Conservation (phyloP, 805 yeast species). For the Metschnikowia borealis region DNA sequence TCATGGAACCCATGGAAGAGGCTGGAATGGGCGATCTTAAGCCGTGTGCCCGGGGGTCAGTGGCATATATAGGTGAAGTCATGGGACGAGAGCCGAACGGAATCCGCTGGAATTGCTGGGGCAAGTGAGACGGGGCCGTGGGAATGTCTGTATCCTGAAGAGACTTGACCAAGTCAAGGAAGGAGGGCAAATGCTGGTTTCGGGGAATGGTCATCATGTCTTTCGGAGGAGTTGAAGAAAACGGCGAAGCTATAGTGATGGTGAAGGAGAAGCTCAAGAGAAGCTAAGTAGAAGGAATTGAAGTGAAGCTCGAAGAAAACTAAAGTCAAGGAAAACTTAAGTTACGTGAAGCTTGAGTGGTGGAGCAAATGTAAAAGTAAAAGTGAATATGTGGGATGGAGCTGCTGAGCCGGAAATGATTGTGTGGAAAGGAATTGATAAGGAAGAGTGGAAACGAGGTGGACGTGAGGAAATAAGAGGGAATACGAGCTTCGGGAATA, state of each 20-base stretch:
- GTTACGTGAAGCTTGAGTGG: too few relatives aligned
- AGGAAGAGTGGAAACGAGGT: neutral
- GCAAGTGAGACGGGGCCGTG: neutral
- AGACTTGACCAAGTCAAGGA: slow-evolving; percentile 14
- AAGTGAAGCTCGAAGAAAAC: too few relatives aligned
- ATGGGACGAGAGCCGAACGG: neutral
- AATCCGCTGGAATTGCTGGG: neutral
- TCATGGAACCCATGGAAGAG: too few relatives aligned
- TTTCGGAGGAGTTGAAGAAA: neutral
- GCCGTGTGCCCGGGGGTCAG: neutral
- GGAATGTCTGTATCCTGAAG: neutral
- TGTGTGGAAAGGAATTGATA: too few relatives aligned
- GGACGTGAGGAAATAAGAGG: neutral
- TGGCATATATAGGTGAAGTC: neutral
- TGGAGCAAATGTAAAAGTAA: too few relatives aligned
- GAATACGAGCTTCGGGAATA: neutral
- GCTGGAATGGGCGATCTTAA: too few relatives aligned
- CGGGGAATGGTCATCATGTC: slow-evolving; percentile 6
- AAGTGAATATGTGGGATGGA: too few relatives aligned
- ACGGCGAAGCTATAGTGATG: neutral
- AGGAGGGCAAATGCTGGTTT: slow-evolving; percentile 13
- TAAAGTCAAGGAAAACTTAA: too few relatives aligned
- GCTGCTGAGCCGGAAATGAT: too few relatives aligned
- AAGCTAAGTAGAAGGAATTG: too few relatives aligned
- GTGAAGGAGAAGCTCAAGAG: too few relatives aligned